Evolutionary conservation across 495 filamentous ascomycete genomes (phyloP).

Genomic region (Penicillium verhagenii): DNA sequence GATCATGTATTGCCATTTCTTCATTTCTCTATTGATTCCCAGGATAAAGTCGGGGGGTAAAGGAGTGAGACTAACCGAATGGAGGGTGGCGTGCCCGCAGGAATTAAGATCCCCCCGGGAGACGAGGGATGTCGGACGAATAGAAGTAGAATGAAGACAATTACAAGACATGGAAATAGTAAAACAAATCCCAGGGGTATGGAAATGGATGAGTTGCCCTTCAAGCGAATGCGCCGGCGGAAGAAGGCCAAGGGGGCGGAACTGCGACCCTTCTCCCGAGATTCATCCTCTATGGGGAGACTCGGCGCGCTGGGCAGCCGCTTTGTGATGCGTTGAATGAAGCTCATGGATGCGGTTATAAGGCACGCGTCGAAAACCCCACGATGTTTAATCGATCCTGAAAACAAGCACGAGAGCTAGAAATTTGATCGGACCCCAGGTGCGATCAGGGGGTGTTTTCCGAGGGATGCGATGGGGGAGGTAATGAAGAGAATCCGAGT

Average conservation of each 20-base stretch:
- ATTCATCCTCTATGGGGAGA: conserved; percentile 59
- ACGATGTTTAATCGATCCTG: conserved; percentile 23
- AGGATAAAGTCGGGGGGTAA: background rate
- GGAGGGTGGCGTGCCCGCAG: conserved; percentile 82
- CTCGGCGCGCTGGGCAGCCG: conserved; percentile 61
- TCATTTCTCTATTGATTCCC: background rate
- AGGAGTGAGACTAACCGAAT: conserved; percentile 66
- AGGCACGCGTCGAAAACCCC: conserved; percentile 27
- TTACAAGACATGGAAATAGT: conserved; percentile 87
- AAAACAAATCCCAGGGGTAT: conserved; percentile 91
- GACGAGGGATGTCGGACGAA: conserved; percentile 87
- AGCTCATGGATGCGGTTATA: conserved; percentile 51
- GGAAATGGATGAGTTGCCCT: conserved; percentile 90
- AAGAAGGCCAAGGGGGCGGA: conserved; percentile 76
- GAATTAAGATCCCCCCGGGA: conserved; percentile 79
- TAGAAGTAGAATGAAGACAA: conserved; percentile 85
- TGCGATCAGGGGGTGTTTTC: conserved; percentile 8
- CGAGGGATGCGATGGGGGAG: conserved; percentile 7
- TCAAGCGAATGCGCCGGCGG: conserved; percentile 82
- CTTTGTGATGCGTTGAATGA: conserved; percentile 62
- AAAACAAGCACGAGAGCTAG: conserved; percentile 21
- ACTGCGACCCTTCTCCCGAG: conserved; percentile 51
- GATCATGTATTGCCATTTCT: background rate
- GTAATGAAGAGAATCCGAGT: conserved; percentile 2
- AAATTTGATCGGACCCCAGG: conserved; percentile 11